phyloP scores from a whole-genome alignment of 768 basidiomycete species.

The Roridomyces roridus region DNA sequence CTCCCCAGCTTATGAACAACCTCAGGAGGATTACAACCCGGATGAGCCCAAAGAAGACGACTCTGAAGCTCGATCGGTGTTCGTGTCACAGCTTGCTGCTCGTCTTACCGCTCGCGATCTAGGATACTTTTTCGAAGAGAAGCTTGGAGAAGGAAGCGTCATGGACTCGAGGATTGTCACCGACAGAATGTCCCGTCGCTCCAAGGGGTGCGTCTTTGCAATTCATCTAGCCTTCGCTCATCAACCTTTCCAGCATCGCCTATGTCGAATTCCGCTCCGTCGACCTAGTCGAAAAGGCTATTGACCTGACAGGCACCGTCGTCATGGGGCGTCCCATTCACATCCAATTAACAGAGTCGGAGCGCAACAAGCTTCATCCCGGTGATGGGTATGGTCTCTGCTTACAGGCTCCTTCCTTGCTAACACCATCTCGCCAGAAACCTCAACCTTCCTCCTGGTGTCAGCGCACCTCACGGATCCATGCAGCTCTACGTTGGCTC shows the following conservation, averaged over 20 bases:
- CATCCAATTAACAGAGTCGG: conserved; percentile 96
- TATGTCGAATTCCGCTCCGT: conserved; percentile 96
- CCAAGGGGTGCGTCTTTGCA: conserved; percentile 82
- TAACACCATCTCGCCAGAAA: conserved; percentile 51
- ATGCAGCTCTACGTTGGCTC: conserved; percentile 98
- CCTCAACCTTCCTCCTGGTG: conserved; percentile 84
- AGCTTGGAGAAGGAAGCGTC: conserved; percentile 91
- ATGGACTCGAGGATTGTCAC: conserved; percentile 97
- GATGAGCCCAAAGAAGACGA: conserved; percentile 96
- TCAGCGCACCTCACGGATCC: conserved; percentile 76
- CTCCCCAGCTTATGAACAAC: conserved; percentile 74
- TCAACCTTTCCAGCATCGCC: conserved; percentile 71
- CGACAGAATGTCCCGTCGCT: conserved; percentile 91
- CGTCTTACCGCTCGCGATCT: conserved; percentile 96
- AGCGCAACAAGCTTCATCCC: conserved; percentile 88
- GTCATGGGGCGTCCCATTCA: conserved; percentile 98
- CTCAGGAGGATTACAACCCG: conserved; percentile 76
- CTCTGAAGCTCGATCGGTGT: conserved; percentile 97
- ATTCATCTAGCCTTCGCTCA: conserved; percentile 2
- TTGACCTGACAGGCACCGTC: conserved; percentile 89
- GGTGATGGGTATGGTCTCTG: conserved; percentile 74
- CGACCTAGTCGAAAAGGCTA: conserved; percentile 89
- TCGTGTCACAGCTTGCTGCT: conserved; percentile 97
- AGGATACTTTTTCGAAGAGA: conserved; percentile 98
- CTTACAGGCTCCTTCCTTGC: conserved; percentile 1